Conservation (phyloP, 306 rosid genomes). For the Cucurbita moschata region DNA sequence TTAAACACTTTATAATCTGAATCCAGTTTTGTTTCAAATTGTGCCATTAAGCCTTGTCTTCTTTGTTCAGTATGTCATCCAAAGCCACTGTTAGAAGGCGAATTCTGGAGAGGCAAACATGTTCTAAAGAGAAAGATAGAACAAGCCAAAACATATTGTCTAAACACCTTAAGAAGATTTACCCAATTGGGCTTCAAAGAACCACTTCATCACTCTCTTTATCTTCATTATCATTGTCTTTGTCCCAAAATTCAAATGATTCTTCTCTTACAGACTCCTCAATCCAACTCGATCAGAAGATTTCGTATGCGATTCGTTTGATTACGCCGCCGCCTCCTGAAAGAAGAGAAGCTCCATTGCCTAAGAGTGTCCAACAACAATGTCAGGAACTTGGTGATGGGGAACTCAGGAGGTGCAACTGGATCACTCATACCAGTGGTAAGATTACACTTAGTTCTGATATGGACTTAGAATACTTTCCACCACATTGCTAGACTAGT, state of each 20-base stretch:
- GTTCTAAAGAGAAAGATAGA: conserved; percentile 42
- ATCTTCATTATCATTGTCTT: conserved; percentile 41
- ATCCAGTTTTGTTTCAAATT: background rate
- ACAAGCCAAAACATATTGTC: conserved; percentile 31
- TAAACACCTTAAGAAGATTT: conserved; percentile 61
- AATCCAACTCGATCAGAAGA: conserved; percentile 52
- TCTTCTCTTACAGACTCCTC: conserved; percentile 55
- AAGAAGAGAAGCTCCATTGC: conserved; percentile 30
- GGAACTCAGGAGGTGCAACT: conserved; percentile 68
- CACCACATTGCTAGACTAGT: background rate
- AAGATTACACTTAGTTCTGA: conserved; percentile 8
- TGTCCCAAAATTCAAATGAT: conserved; percentile 85
- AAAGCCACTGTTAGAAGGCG: conserved; percentile 45
- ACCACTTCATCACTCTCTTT: conserved; percentile 62
- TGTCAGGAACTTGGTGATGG: conserved; percentile 24
- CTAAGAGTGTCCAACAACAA: conserved; percentile 29
- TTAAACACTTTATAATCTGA: conserved; percentile 15
- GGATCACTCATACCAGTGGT: conserved; percentile 83
- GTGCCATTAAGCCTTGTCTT: conserved; percentile 1
- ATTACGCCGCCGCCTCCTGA: conserved; percentile 40
- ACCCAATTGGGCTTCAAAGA: conserved; percentile 83
- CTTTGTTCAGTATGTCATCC: conserved; percentile 11
- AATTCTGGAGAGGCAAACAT: conserved; percentile 34
- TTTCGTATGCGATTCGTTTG: conserved; percentile 59
- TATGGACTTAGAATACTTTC: background rate